phyloP scores from a whole-genome alignment of 345 rosid species.

The Eucalyptus victrix region DNA sequence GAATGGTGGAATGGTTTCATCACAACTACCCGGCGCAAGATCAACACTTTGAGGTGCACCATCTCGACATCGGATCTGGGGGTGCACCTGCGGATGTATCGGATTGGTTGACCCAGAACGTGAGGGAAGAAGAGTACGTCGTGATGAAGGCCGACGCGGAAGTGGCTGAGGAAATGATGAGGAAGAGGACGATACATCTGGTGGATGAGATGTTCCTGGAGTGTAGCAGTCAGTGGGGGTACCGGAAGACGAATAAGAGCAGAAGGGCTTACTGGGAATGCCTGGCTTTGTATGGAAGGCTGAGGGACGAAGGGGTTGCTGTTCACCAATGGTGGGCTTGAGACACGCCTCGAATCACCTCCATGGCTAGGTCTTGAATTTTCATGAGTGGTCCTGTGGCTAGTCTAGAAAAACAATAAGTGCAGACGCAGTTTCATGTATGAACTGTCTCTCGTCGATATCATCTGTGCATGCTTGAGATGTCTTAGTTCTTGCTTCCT shows the following conservation, averaged over 20 bases:
- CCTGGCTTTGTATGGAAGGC: conserved; percentile 26
- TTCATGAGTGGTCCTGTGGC: background rate
- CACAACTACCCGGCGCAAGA: conserved; percentile 17
- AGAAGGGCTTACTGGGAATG: conserved; percentile 45
- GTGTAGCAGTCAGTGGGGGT: conserved; percentile 20
- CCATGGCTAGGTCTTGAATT: background rate
- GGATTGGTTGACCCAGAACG: conserved; percentile 18
- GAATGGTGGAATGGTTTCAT: conserved; percentile 12
- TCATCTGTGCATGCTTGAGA: background rate
- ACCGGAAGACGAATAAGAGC: conserved; percentile 1
- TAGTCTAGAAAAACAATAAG: background rate
- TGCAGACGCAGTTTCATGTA: background rate
- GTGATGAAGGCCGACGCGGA: conserved; percentile 40
- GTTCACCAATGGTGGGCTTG: conserved; percentile 42
- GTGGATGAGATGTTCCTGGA: conserved; percentile 33
- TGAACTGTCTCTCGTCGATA: background rate
- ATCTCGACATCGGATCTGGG: background rate
- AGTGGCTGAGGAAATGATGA: conserved; percentile 18
- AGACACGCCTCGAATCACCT: background rate
- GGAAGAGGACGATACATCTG: conserved; percentile 1
- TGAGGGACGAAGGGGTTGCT: conserved; percentile 28
- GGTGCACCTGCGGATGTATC: conserved; percentile 1
- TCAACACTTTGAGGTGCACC: conserved; percentile 14
- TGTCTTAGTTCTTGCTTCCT: background rate
- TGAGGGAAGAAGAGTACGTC: conserved; percentile 23